Base-by-base conservation (phyloP, 345 rosid species). In the Populus alba region DNA sequence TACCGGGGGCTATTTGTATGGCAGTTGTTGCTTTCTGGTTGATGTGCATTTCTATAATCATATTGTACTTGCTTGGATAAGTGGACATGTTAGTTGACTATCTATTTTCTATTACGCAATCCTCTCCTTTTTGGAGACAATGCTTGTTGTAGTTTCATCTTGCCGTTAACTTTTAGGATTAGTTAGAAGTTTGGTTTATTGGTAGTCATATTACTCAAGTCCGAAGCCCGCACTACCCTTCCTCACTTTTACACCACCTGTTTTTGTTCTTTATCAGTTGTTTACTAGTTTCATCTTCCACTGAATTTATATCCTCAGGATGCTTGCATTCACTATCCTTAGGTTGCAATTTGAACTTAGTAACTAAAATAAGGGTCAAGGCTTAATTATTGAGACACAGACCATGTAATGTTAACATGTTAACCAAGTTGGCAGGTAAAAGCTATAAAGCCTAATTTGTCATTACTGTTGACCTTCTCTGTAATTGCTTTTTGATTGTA, bases 181-280 rank as follows among this genome's bases (percentile, higher is more conserved):
- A n/a, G 41, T 20, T 39, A 74, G 53, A 74, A 53, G 25, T 55
- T 57, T 25, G 39, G 67, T 41, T 73, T 57, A 43, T 16, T 22
- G 51, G 25, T 51, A 17, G 41, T 61, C 49, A 7, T 41, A 61
- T 25, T 43, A 18, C 59, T 3, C 43, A 1, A 75, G 51, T 75
- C 17, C 8, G 11, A 75, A 11, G 20, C 39, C 62, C 11, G 23
- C 27, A 11, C 8, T 3, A 25, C 4, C 41, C 59, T 29, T 55
- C 61, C 51, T 74, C 66, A 43, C 61, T 75, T 59, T 66, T 29
- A 70, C 35, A 75, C 39, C 71, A 20, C 22, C 45, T 43, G 9
- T 61, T 31, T 15, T 38, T 31, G 62, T 6, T 29, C 43, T 17
- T 7, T 70, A 23, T 23, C 11, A 51, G 18, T 12, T 38, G 25